Evolutionary conservation across 164 flowering plant species (phyloP).

Genomic region (Vitis rotundifolia): DNA sequence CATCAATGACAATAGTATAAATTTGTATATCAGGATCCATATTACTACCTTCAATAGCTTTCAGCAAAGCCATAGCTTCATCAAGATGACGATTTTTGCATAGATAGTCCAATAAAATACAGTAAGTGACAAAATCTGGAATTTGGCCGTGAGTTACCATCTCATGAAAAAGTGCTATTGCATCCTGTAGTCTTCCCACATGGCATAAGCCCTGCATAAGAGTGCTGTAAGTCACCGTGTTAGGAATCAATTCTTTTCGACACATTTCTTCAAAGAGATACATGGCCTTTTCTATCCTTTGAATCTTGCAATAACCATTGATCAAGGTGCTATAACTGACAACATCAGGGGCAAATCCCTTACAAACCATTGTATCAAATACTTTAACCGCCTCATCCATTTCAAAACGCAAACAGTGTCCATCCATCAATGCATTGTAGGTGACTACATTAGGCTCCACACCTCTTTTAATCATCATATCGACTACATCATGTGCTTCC

Average conservation of each 20-base stretch:
- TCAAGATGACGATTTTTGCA: not conserved
- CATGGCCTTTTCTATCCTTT: constrained; percentile 2
- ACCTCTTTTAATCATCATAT: constrained; percentile 3
- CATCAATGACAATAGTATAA: constrained; percentile 2
- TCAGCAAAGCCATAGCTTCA: not conserved
- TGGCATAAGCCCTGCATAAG: not conserved
- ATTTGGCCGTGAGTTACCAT: not conserved
- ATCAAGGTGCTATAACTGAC: constrained; percentile 12
- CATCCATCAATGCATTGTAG: constrained; percentile 5
- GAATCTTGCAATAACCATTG: constrained; percentile 6
- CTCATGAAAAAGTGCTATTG: constrained; percentile 1
- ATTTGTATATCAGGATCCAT: not conserved
- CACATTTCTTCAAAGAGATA: constrained; percentile 2
- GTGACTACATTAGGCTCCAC: constrained; percentile 3
- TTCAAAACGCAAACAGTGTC: constrained; percentile 6
- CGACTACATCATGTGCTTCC: not conserved
- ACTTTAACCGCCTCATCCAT: constrained; percentile 8
- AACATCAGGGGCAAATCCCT: not conserved
- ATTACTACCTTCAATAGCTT: not conserved
- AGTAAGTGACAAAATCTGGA: constrained; percentile 4
- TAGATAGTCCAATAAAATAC: constrained; percentile 6
- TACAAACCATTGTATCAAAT: constrained; percentile 4
- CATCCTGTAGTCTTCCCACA: constrained; percentile 1
- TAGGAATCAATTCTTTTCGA: not conserved
- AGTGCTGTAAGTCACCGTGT: not conserved